Percentiles rank a stretch among this genome's conserved stretches.
phyloP scores from a whole-genome alignment of 352 stramenopile species.

The Saprolegnia parasitica region DNA sequence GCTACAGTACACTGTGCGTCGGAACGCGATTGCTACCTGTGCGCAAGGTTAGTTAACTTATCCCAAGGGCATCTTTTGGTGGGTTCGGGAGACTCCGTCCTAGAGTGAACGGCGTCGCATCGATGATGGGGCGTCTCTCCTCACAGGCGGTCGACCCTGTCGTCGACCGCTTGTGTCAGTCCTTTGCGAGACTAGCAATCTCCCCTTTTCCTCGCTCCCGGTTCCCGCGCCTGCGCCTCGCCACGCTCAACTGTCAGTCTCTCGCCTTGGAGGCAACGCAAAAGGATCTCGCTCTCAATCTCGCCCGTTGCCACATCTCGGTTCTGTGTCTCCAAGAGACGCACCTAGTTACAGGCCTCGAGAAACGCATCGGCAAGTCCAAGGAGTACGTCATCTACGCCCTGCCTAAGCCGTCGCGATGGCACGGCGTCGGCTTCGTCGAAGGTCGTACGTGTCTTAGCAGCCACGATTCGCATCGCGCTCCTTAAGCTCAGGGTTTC shows the following conservation, averaged over 20 bases:
- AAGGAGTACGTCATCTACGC: neutral
- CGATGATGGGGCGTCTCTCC: neutral
- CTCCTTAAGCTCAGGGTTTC: no score
- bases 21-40: no score
- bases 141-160: neutral
- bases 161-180: neutral
- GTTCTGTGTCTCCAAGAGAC: neutral
- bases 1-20: no score
- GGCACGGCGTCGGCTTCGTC: neutral
- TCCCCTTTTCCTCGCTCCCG: neutral
- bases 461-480: no score
- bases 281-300: neutral
- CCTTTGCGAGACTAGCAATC: neutral
- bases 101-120: no score
- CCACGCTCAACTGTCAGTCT: neutral
- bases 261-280: neutral
- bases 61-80: no score
- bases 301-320: neutral
- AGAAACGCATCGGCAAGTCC: neutral
- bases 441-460: no score
- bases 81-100: no score
- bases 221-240: neutral
- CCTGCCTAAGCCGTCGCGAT: neutral
- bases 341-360: neutral
- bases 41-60: no score